Evolutionary conservation across 352 stramenopile genomes (phyloP).

Genomic region (Globisporangium heterothallicum): DNA sequence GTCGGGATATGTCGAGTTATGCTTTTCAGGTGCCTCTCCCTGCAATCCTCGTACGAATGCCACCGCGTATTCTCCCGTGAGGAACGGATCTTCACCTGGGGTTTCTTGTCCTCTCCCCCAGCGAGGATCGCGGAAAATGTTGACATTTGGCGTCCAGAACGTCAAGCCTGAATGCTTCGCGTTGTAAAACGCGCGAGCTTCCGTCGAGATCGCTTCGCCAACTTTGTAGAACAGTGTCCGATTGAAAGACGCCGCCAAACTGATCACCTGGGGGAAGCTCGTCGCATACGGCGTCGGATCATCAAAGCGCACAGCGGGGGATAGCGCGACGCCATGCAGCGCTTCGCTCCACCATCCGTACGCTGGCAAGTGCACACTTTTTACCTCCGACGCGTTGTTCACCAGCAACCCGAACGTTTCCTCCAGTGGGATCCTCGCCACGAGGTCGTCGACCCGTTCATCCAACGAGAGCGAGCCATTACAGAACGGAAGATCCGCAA

Average conservation of each 20-base stretch:
- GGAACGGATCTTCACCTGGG: slow-evolving; percentile 86
- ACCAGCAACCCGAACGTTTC: slow-evolving; percentile 68
- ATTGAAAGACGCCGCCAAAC: slow-evolving; percentile 81
- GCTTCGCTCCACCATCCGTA: slow-evolving; percentile 90
- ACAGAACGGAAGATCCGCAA: slow-evolving; percentile 62
- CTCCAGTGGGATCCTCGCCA: slow-evolving; percentile 52
- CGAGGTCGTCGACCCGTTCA: slow-evolving; percentile 59
- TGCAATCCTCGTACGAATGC: slow-evolving; percentile 85
- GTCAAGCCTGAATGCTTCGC: slow-evolving; percentile 71
- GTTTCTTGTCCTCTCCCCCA: slow-evolving; percentile 90
- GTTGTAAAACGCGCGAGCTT: slow-evolving; percentile 83
- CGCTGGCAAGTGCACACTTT: slow-evolving; percentile 31
- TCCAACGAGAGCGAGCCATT: slow-evolving; percentile 41
- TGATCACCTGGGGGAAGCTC: slow-evolving; percentile 86
- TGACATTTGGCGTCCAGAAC: slow-evolving; percentile 92
- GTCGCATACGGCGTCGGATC: slow-evolving; percentile 63
- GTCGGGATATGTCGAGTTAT: neutral
- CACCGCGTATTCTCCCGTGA: slow-evolving; percentile 82
- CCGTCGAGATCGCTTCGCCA: slow-evolving; percentile 73
- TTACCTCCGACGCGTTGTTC: slow-evolving; percentile 41
- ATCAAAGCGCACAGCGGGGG: slow-evolving; percentile 55
- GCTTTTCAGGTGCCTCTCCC: slow-evolving; percentile 37
- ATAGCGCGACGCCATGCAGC: slow-evolving; percentile 81
- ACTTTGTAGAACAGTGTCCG: slow-evolving; percentile 73
- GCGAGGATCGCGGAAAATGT: slow-evolving; percentile 89